These are phyloP conservation scores for Picea glauca DNA, from an alignment of 75 land plant genomes.

Conservation along the genomic window DNA sequence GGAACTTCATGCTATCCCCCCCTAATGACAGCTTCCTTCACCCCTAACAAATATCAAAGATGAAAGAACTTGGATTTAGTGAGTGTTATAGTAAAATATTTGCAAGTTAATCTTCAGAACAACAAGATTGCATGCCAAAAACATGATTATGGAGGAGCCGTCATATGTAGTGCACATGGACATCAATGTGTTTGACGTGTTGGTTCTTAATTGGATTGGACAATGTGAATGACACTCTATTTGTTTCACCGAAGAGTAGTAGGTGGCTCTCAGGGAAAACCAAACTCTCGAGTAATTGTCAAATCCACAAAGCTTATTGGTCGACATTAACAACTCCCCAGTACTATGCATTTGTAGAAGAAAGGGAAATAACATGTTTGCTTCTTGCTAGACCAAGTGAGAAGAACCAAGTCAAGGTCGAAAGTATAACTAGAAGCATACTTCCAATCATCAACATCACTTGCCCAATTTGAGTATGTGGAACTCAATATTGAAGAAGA, in stretches of 20 bases:
- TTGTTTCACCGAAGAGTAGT: background rate
- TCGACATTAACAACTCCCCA: background rate
- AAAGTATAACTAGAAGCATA: background rate
- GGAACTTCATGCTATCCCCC: background rate
- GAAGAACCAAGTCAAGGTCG: background rate
- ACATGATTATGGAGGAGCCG: background rate
- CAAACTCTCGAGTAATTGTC: background rate
- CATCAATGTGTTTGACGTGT: background rate
- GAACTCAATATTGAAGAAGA: no score
- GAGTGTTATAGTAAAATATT: background rate
- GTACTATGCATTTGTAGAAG: background rate
- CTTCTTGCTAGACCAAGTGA: background rate
- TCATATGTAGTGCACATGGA: background rate
- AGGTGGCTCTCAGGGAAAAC: background rate
- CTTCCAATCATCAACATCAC: background rate
- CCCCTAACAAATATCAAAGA: background rate
- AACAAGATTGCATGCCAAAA: background rate
- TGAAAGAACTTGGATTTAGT: background rate
- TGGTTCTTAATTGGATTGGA: background rate
- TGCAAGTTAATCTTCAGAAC: background rate
- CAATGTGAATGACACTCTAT: background rate
- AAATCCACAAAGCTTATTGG: background rate
- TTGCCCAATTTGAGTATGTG: background rate
- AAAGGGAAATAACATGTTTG: background rate
- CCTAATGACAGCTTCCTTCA: background rate